phyloP scores from a whole-genome alignment of 1,284 basidiomycete genomes.

The Trametes polyzona region DNA sequence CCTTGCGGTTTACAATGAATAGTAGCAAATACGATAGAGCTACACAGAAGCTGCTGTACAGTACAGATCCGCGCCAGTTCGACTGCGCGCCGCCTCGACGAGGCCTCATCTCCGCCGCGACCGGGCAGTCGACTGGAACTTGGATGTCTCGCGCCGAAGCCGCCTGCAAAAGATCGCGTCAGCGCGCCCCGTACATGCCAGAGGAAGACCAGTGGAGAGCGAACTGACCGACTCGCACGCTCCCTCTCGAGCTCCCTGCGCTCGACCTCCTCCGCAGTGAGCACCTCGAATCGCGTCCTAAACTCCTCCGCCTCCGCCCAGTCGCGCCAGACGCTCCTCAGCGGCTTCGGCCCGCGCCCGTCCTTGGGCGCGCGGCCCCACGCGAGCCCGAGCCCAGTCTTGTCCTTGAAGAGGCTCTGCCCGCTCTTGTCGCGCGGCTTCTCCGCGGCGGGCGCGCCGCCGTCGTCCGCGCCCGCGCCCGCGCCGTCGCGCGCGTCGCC shows the following conservation, averaged over 20 bases:
- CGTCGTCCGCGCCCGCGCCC: conserved; percentile 26
- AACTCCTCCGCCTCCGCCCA: conserved; percentile 94
- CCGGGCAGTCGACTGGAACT: conserved; percentile 63
- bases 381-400: conserved; percentile 74
- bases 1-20: no score
- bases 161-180: conserved; percentile 46
- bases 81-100: not conserved
- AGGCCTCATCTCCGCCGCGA: conserved; percentile 36
- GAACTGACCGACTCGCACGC: conserved; percentile 63
- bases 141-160: conserved; percentile 73
- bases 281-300: conserved; percentile 85
- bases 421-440: conserved; percentile 51
- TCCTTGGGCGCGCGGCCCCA: conserved; percentile 73
- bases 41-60: conserved; percentile 14
- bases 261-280: conserved; percentile 92
- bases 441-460: conserved; percentile 27
- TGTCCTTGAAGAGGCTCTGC: conserved; percentile 67
- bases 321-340: conserved; percentile 93
- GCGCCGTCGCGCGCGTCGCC: conserved; percentile 42
- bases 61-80: not conserved
- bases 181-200: no score
- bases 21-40: conserved; percentile 12
- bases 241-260: conserved; percentile 82
- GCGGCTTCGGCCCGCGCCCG: conserved; percentile 77
- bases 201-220: not conserved